Evolutionary conservation across 805 yeast genomes (phyloP), one percentile per base, ranked within the genome.

Genomic region (Yamadazyma ubonensis): DNA sequence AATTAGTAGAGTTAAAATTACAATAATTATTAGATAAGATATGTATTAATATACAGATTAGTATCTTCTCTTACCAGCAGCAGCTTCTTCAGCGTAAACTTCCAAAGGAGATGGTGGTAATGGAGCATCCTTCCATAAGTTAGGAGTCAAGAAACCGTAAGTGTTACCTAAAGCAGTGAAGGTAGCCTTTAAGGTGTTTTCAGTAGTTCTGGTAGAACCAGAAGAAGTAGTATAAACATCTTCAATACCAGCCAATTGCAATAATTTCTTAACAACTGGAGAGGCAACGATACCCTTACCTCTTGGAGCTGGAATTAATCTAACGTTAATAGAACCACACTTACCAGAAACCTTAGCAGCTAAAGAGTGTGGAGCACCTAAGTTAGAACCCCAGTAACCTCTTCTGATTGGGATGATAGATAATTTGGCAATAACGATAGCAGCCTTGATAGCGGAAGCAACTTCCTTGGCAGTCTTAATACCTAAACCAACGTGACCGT

Each of bases 401-500:
- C 99, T 89, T 85, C 99, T 91, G 80, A 93, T 91, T 71, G 99
- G 99, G 72, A 93, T 89, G 76, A 93, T 85, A 59, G 96, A 85
- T 69, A 93, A 83, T 83, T 93, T 93, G 74, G 99, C 99, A 70
- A 93, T 89, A 82, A 89, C 82, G 79, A 93, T 91, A 65, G 98
- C 99, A 64, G 98, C 96, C 79, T 96, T 89, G 81, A 93, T 93
- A 71, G 99, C 98, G 66, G 97, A 89, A 64, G 99, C 99, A 68
- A 93, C 97, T 81, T 93, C 99, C 89, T 93, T 93, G 65, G 99
- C 96, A 73, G 98, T 91, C 89, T 93, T 93, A 81, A 93, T 89
- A 81, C 99, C 99, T 72, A 93, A 85, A 87, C 99, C 99, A 77
- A 93, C 96, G 83, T 93, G 99, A 74, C 99, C 99, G 88, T 89